Conservation (phyloP, 805 yeast genomes). For the Myxozyma geophila region DNA sequence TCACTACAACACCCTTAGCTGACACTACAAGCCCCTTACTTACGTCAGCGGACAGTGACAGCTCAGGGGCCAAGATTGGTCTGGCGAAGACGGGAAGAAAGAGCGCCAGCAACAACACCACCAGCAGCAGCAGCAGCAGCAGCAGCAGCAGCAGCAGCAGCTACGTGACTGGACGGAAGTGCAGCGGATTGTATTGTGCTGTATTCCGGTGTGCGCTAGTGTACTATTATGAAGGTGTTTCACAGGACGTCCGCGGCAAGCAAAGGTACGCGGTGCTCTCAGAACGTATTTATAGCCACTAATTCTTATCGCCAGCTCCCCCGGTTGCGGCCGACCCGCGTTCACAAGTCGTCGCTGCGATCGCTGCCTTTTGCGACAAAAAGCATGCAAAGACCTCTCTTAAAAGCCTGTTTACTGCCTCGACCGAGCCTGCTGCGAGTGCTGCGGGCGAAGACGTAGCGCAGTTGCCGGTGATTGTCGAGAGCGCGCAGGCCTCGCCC, state of each 20-base stretch:
- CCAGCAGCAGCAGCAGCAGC: no score
- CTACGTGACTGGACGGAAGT: no score
- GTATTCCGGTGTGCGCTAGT: not conserved
- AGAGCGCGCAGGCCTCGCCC: constrained; percentile 31
- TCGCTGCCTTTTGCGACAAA: constrained; percentile 30
- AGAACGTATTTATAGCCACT: not conserved
- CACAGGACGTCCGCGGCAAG: not conserved
- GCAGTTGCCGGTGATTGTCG: constrained; percentile 33
- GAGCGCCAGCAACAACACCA: not conserved
- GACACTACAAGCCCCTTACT: not conserved
- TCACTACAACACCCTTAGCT: not conserved
- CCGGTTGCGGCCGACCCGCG: constrained; percentile 19
- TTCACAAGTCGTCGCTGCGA: constrained; percentile 16
- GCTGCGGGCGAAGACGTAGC: constrained; percentile 19
- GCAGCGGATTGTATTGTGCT: not conserved
- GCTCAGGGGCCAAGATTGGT: constrained; percentile 4
- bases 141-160: no score
- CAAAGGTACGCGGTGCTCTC: not conserved
- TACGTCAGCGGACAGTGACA: not conserved
- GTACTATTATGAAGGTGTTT: constrained; percentile 9
- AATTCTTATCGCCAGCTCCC: not conserved
- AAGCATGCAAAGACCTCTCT: not conserved
- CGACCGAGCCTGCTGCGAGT: constrained; percentile 1
- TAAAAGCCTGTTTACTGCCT: constrained; percentile 5
- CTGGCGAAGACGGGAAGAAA: not conserved